These are phyloP conservation scores for Russula sp. DNA, from an alignment of 768 basidiomycete species.

Conservation along the genomic window DNA sequence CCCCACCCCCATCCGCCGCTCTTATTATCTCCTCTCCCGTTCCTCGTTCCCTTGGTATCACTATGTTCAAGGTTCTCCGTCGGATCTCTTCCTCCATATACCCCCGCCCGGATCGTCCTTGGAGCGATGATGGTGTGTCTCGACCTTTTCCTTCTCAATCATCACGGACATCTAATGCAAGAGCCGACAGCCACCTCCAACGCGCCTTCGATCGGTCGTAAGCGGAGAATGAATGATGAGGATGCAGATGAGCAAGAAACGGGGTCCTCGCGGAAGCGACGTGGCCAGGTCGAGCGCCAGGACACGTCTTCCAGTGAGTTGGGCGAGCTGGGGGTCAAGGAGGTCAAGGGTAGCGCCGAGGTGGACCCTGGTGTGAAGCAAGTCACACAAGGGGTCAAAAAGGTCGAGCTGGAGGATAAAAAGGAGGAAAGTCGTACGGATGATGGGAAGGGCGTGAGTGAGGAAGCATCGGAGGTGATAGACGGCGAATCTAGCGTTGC, in stretches of 20 bases:
- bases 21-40: background rate
- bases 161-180: constrained; percentile 17
- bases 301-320: constrained; percentile 27
- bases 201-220: constrained; percentile 64
- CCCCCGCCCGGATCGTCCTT: constrained; percentile 68
- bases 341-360: constrained; percentile 42
- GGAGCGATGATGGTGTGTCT: constrained; percentile 63
- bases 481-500: constrained; percentile 8
- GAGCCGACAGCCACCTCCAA: constrained; percentile 60
- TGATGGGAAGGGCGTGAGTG: constrained; percentile 7
- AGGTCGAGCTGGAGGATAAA: constrained; percentile 58
- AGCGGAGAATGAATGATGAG: constrained; percentile 56
- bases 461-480: background rate
- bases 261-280: constrained; percentile 30
- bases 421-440: constrained; percentile 13
- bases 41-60: background rate
- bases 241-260: constrained; percentile 35
- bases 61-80: constrained; percentile 69
- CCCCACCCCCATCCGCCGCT: background rate
- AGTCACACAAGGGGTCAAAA: constrained; percentile 66
- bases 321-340: constrained; percentile 34
- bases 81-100: constrained; percentile 69
- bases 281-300: constrained; percentile 26
- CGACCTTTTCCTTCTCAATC: constrained; percentile 11
- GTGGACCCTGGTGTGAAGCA: constrained; percentile 57